Conservation (phyloP, 257 asterid genomes). For the Haberlea rhodopensis region DNA sequence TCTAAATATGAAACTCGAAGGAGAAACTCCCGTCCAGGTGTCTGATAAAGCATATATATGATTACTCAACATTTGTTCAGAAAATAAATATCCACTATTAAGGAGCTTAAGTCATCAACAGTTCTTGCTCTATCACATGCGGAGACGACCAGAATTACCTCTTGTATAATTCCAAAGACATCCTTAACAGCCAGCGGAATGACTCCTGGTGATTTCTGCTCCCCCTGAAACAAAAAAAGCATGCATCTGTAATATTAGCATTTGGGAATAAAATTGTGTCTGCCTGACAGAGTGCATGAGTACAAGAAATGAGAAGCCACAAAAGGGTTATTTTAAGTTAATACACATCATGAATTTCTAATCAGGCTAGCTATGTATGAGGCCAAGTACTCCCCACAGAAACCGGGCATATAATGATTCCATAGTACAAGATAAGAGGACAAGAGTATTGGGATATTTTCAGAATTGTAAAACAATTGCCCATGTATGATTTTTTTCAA, state of each 20-base stretch:
- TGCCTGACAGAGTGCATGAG: constrained; percentile 9
- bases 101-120: constrained; percentile 21
- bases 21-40: constrained; percentile 81
- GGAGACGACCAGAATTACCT: constrained; percentile 41
- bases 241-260: constrained; percentile 17
- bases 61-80: constrained; percentile 22
- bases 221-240: constrained; percentile 52
- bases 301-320: too few species aligned
- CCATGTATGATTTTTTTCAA: not conserved
- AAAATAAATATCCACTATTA: constrained; percentile 18
- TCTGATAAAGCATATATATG: constrained; percentile 40
- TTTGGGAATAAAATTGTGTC: not conserved
- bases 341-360: too few species aligned
- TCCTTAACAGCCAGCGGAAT: constrained; percentile 81
- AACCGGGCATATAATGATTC: too few species aligned
- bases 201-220: constrained; percentile 88
- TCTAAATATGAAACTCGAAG: constrained; percentile 85
- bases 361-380: not conserved
- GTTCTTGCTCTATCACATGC: constrained; percentile 11
- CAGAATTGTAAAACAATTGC: not conserved
- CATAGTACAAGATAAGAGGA: too few species aligned
- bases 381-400: not conserved
- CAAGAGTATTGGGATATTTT: not conserved
- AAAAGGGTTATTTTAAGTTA: too few species aligned
- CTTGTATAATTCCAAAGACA: constrained; percentile 86